phyloP scores from a whole-genome alignment of 2,329 filamentous ascomycete genomes.

The Lachnellula hyalina region DNA sequence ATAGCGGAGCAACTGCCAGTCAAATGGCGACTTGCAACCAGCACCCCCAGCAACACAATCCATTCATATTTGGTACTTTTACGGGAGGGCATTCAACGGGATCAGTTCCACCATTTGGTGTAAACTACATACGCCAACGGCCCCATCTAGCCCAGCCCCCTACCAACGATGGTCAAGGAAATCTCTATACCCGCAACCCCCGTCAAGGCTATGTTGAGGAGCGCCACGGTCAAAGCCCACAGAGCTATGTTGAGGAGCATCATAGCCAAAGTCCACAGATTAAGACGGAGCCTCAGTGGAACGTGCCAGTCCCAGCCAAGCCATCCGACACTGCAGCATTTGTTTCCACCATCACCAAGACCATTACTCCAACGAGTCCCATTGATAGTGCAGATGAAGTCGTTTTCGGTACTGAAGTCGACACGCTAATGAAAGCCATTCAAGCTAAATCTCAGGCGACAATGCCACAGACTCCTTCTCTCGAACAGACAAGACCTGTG shows the following conservation, averaged over 20 bases:
- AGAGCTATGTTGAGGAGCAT: constrained; percentile 22
- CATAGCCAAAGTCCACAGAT: constrained; percentile 30
- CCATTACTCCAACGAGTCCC: constrained; percentile 6
- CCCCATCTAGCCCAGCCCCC: constrained; percentile 28
- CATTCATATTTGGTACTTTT: constrained; percentile 38
- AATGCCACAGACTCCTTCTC: constrained; percentile 22
- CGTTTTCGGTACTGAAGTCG: constrained; percentile 75
- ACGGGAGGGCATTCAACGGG: constrained; percentile 28
- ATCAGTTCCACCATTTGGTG: constrained; percentile 24
- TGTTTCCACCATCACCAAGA: constrained; percentile 11
- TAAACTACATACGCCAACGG: constrained; percentile 28
- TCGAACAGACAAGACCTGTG: constrained; percentile 17
- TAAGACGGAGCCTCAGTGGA: constrained; percentile 32
- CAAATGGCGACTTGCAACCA: constrained; percentile 37
- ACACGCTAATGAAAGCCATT: constrained; percentile 83
- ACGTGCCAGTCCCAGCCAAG: constrained; percentile 15
- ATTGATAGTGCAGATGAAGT: constrained; percentile 34
- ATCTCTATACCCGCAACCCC: constrained; percentile 31
- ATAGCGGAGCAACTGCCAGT: constrained; percentile 39
- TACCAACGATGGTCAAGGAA: constrained; percentile 13
- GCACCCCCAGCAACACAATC: constrained; percentile 32
- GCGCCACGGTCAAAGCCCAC: constrained; percentile 30
- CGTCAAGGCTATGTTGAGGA: constrained; percentile 29
- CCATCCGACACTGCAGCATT: constrained; percentile 12
- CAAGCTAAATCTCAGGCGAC: constrained; percentile 56